A percentile compares a stretch with the other conserved stretches of the same genome.
phyloP scores from a whole-genome alignment of 2,329 filamentous ascomycete species.

The Colletotrichum higginsianum region DNA sequence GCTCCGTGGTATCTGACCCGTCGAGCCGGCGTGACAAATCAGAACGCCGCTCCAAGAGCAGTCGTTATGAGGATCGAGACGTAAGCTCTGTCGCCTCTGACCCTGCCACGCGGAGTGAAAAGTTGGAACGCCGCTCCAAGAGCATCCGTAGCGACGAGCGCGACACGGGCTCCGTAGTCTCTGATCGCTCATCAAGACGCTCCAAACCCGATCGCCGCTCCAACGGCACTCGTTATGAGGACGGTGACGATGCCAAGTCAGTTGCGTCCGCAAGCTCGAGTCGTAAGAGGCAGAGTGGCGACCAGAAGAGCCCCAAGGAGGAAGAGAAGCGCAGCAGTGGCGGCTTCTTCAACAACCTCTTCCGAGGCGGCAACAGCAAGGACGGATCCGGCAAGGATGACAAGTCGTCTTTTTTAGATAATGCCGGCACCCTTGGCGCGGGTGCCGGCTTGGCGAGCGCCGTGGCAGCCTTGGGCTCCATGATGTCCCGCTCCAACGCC shows the following conservation, averaged over 20 bases:
- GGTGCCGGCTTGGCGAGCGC: constrained; percentile 75
- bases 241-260: constrained; percentile 64
- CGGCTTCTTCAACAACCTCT: constrained; percentile 65
- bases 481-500: constrained; percentile 61
- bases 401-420: constrained; percentile 79
- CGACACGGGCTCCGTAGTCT: constrained; percentile 66
- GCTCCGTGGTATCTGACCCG: constrained; percentile 63
- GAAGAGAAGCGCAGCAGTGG: constrained; percentile 57
- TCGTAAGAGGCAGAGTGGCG: constrained; percentile 51
- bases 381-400: constrained; percentile 50
- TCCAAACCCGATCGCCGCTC: constrained; percentile 55
- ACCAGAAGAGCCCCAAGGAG: constrained; percentile 55
- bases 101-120: constrained; percentile 51
- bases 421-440: constrained; percentile 78
- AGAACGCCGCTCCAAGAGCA: constrained; percentile 1
- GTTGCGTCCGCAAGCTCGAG: constrained; percentile 50
- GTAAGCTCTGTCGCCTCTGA: constrained; percentile 65
- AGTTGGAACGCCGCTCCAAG: constrained; percentile 54
- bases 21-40: constrained; percentile 30
- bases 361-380: constrained; percentile 58
- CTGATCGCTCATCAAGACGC: constrained; percentile 55
- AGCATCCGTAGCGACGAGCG: constrained; percentile 53
- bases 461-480: constrained; percentile 58
- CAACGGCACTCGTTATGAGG: constrained; percentile 57
- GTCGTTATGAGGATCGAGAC: constrained; percentile 57